Conservation (phyloP, 2,329 filamentous ascomycete genomes). For the Alternaria ventricosa region DNA sequence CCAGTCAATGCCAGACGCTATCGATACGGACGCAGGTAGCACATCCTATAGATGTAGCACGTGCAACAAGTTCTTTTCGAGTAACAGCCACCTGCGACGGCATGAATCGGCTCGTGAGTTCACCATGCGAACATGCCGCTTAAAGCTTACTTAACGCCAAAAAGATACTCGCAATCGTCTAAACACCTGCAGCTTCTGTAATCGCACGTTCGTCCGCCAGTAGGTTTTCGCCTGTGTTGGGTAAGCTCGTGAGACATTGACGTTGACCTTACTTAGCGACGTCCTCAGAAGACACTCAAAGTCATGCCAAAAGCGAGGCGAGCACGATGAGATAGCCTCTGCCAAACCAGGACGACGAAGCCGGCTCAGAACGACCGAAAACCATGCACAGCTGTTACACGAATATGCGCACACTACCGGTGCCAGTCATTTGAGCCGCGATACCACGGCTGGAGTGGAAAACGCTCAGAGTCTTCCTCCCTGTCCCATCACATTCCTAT, state of each 20-base stretch:
- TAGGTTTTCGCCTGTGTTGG: not conserved
- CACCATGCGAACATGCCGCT: not conserved
- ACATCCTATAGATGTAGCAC: not conserved
- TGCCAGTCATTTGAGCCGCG: not conserved
- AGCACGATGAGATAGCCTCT: conserved; percentile 2
- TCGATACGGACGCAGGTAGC: not conserved
- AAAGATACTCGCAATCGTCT: not conserved
- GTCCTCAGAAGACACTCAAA: conserved; percentile 6
- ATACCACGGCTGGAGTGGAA: not conserved
- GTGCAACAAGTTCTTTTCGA: not conserved
- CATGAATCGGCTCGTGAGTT: not conserved
- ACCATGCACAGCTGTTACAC: not conserved
- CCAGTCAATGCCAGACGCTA: not conserved
- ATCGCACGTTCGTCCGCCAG: not conserved
- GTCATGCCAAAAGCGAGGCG: conserved; percentile 1
- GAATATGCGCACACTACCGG: not conserved
- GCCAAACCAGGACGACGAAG: not conserved
- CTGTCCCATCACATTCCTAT: conserved; percentile 14
- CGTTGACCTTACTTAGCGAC: not conserved
- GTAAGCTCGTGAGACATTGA: not conserved
- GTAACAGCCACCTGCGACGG: not conserved
- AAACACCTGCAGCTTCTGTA: not conserved
- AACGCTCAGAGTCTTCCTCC: not conserved
- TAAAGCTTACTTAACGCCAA: not conserved
- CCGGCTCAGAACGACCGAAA: not conserved